Base-by-base conservation (phyloP, 768 basidiomycete genomes). In the Tremella fuciformis region DNA sequence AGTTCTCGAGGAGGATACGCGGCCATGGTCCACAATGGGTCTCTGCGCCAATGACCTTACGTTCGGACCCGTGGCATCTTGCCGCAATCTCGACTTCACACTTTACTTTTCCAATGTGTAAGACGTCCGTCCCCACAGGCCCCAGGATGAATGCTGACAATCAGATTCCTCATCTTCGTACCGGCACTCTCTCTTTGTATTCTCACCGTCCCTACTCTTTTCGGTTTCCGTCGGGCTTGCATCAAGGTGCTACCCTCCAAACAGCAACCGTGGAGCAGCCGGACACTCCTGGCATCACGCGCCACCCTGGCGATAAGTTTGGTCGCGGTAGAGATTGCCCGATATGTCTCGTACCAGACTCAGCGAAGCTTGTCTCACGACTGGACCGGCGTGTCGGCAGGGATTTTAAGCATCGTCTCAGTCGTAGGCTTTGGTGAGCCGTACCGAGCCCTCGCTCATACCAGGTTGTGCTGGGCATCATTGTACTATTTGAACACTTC, bases 11-110 rank as follows among this genome's bases (percentile, higher is more conserved):
- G n/a, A n/a, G n/a, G n/a, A n/a, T n/a, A n/a, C n/a, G n/a, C n/a
- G n/a, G n/a, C n/a, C 29, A 6, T 34, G 29, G 11, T 34, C 29
- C 29, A 50, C 29, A 19, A 55, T 55, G 41, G 13, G 21, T 21
- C 50, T 64, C 34, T 65, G 63, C 42, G n/a, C 6, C 13, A 51
- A 65, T 39, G 64, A 65, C 46, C 52, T 24, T 11, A 15, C 51
- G 3, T 55, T 65, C 38, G 64, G 64, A 13, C 64, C 60, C 8
- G 60, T 47, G 8, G 48, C 56, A 18, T 19, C 15, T 22, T 62
- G 60, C 49, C 60, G 64, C 2, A 41, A 21, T 8, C 44, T 62
- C 11, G 64, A 65, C 47, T 65, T 60, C 37, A 64, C 63, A 1
- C 3, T 64, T 1, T 38, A 52, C 16, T 64, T 64, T 54, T 56